Percentiles rank a stretch among this genome's conserved stretches.
Evolutionary conservation across 2,329 filamentous ascomycete species (phyloP).

Genomic region (Paracoccidioides lutzii): DNA sequence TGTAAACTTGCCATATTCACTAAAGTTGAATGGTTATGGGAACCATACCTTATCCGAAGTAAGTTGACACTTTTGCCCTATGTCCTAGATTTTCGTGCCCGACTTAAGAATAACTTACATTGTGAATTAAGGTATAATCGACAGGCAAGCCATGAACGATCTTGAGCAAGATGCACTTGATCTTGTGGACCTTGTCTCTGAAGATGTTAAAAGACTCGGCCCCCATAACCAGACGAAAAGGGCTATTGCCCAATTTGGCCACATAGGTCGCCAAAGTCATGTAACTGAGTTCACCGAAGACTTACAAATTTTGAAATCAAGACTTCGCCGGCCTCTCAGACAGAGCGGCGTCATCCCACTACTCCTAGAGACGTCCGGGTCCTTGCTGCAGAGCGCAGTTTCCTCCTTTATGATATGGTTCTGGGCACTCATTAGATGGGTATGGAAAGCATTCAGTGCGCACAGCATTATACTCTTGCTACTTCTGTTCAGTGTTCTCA

Average conservation of each 20-base stretch:
- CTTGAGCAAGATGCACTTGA: conserved; percentile 37
- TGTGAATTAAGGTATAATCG: conserved; percentile 35
- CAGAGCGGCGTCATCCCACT: conserved; percentile 53
- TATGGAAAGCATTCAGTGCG: conserved; percentile 56
- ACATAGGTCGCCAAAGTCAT: conserved; percentile 33
- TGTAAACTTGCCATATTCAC: conserved; percentile 84
- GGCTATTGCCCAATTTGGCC: conserved; percentile 36
- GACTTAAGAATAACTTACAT: not conserved
- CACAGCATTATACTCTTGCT: conserved; percentile 61
- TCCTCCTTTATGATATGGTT: conserved; percentile 67
- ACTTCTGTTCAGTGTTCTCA: conserved; percentile 54
- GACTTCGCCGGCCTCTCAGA: conserved; percentile 44
- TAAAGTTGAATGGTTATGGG: conserved; percentile 72
- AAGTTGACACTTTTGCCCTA: conserved; percentile 10
- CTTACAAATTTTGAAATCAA: conserved; percentile 22
- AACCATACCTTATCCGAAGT: conserved; percentile 40
- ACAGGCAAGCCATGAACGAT: conserved; percentile 60
- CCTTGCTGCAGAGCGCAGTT: conserved; percentile 59
- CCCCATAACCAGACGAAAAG: conserved; percentile 36
- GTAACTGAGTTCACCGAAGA: conserved; percentile 26
- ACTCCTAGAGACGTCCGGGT: conserved; percentile 58
- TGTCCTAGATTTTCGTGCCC: not conserved
- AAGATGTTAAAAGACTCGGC: conserved; percentile 36
- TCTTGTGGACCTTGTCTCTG: conserved; percentile 37
- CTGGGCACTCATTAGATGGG: conserved; percentile 50